Base-by-base conservation (phyloP, 805 yeast genomes). In the Yarrowia phangngaensis region DNA sequence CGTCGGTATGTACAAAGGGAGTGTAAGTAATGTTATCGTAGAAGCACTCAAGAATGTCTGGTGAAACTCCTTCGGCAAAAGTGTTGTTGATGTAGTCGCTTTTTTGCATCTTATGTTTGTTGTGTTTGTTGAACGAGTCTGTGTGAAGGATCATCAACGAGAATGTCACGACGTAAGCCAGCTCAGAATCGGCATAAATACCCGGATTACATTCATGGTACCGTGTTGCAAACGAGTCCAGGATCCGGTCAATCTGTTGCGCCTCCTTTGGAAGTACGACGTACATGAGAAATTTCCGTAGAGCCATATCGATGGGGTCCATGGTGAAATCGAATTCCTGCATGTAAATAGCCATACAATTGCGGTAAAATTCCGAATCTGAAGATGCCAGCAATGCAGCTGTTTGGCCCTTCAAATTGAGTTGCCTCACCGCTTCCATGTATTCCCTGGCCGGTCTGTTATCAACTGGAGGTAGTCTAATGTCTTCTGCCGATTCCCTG, bases 141-240 rank as follows among this genome's bases (percentile, higher is more conserved):
- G 92, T 84, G 59, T 84, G 90, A 23, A 84, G 65, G 72, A 84
- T 79, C 35, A 84, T 69, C 31, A 84, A 61, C 2, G 87, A 79
- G 57, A 79, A 84, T 1, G 79, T 70, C 9, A 82, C 59, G 36
- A 80, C 75, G 57, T 82, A 80, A 7, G 82, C 76, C 32, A 78
- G 77, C 51, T 80, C 84, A 1, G 56, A 55, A 13, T 61, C 59
- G n/a, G 58, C 43, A 24, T 68, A 73, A 8, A 69, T 45, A 7
- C 58, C 59, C 0, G 68, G 67, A 53, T 75, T 73, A 49, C 66
- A 71, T 20, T 64, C 59, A 52, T 70, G 70, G 60, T 78, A 84
- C 17, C 73, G 69, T 20, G 58, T 59, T 8, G 84, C 73, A 62
- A 84, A 80, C 23, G 72, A 72, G 46, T 74, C 75, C 30, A 84